Evolutionary conservation across 2,329 filamentous ascomycete species (phyloP).

Genomic region (Claviceps pazoutovae): DNA sequence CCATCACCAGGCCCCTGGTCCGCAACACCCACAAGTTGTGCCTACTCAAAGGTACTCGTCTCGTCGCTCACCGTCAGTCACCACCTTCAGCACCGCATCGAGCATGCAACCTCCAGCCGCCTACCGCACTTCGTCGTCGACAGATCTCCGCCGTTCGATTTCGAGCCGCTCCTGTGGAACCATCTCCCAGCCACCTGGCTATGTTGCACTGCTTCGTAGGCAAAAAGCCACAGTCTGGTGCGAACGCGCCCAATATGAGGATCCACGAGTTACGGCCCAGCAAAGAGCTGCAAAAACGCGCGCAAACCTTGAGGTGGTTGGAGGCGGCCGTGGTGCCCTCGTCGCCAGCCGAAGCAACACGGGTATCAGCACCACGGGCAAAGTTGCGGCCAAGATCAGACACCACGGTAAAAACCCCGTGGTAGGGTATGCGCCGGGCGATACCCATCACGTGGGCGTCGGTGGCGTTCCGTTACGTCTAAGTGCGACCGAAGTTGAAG

Average conservation of each 20-base stretch:
- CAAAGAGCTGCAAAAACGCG: slow-evolving; percentile 79
- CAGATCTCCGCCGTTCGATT: slow-evolving; percentile 58
- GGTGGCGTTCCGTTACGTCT: slow-evolving; percentile 80
- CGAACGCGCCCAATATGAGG: slow-evolving; percentile 83
- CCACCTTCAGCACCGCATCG: slow-evolving; percentile 58
- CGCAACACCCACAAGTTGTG: slow-evolving; percentile 5
- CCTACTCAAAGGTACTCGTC: slow-evolving; percentile 12
- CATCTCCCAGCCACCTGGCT: slow-evolving; percentile 50
- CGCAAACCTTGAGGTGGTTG: slow-evolving; percentile 71
- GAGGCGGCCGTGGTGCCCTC: slow-evolving; percentile 32
- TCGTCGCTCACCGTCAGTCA: slow-evolving; percentile 49
- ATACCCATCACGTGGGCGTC: slow-evolving; percentile 53
- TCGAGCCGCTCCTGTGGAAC: slow-evolving; percentile 59
- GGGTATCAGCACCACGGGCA: slow-evolving; percentile 44
- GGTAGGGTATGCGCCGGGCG: slow-evolving; percentile 63
- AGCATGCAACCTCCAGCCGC: slow-evolving; percentile 47
- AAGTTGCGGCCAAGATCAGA: slow-evolving; percentile 73
- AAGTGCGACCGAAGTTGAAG: slow-evolving; percentile 90
- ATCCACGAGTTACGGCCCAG: slow-evolving; percentile 68
- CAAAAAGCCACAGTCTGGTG: slow-evolving; percentile 99
- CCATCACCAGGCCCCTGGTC: slow-evolving; percentile 14
- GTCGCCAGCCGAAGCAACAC: slow-evolving; percentile 42
- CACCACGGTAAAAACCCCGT: slow-evolving; percentile 73
- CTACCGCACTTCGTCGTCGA: slow-evolving; percentile 40
- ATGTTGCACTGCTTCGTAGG: slow-evolving; percentile 89